A percentile compares a stretch with the other conserved stretches of the same genome.
Evolutionary conservation across 2,329 filamentous ascomycete genomes (phyloP).

Genomic region (Verticillium tricorpus): DNA sequence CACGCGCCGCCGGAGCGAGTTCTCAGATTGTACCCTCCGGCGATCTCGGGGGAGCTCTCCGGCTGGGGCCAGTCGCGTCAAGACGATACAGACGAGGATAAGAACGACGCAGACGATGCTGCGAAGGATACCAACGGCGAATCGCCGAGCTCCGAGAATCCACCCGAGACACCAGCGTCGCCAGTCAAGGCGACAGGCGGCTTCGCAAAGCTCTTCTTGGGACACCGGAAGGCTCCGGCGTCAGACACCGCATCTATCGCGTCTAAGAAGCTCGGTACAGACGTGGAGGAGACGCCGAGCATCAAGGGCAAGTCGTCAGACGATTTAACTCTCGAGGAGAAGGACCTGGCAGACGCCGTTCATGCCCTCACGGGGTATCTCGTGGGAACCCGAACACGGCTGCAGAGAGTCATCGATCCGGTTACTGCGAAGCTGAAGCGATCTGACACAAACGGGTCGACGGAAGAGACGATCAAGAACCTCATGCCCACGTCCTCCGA

Average conservation of each 20-base stretch:
- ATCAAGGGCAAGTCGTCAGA: slow-evolving; percentile 39
- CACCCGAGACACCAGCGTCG: slow-evolving; percentile 18
- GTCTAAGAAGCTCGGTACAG: slow-evolving; percentile 48
- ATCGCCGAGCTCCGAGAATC: slow-evolving; percentile 14
- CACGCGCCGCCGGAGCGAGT: slow-evolving; percentile 86
- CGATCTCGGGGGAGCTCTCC: slow-evolving; percentile 79
- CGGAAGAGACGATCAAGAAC: slow-evolving; percentile 50
- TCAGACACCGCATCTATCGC: slow-evolving; percentile 56
- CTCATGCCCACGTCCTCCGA: slow-evolving; percentile 43
- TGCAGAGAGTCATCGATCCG: slow-evolving; percentile 59
- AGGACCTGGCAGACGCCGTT: slow-evolving; percentile 78
- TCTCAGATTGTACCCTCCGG: slow-evolving; percentile 74
- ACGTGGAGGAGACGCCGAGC: slow-evolving; percentile 52
- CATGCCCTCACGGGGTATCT: slow-evolving; percentile 83
- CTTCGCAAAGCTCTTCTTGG: slow-evolving; percentile 52
- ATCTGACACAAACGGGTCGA: slow-evolving; percentile 36
- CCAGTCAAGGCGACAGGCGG: slow-evolving; percentile 35
- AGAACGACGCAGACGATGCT: slow-evolving; percentile 23
- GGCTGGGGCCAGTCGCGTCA: slow-evolving; percentile 41
- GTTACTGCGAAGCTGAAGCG: slow-evolving; percentile 57
- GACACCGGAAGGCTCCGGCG: slow-evolving; percentile 35
- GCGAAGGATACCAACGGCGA: slow-evolving; percentile 29
- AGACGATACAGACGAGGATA: slow-evolving; percentile 38
- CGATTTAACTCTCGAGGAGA: slow-evolving; percentile 63
- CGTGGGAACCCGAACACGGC: slow-evolving; percentile 70